phyloP scores from a whole-genome alignment of 1,284 basidiomycete species.

The Puccinia horiana region DNA sequence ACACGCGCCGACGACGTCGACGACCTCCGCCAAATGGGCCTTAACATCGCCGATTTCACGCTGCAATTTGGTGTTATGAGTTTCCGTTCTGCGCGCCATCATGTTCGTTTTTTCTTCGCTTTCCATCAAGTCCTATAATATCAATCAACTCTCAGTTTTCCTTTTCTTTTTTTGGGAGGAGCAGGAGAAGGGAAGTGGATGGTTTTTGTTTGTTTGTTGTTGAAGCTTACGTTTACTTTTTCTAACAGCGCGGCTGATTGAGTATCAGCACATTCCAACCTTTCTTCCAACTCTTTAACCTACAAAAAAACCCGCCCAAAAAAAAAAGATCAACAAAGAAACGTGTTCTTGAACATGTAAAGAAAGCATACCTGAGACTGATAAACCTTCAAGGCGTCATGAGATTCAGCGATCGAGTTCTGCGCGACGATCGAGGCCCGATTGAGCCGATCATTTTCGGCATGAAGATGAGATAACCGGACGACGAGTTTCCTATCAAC shows the following conservation, averaged over 20 bases:
- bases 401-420: constrained; percentile 13
- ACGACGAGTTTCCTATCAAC: constrained; percentile 28
- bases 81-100: neutral
- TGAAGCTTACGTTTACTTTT: constrained; percentile 38
- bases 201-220: too few relatives aligned
- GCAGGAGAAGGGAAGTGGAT: too few relatives aligned
- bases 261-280: constrained; percentile 24
- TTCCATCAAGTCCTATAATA: constrained; percentile 36
- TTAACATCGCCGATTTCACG: neutral
- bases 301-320: neutral
- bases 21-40: neutral
- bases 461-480: neutral
- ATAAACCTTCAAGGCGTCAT: constrained; percentile 9
- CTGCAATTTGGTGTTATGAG: neutral
- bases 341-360: neutral
- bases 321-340: neutral
- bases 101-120: constrained; percentile 30
- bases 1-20: too few relatives aligned
- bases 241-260: constrained; percentile 41
- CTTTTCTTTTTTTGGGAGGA: neutral
- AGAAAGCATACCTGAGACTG: constrained; percentile 12
- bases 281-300: constrained; percentile 36
- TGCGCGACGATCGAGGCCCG: neutral
- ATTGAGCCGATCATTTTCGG: constrained; percentile 23
- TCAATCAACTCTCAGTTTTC: neutral